Evolutionary conservation across 352 stramenopile species (phyloP).

Genomic region (Pythium sp.): DNA sequence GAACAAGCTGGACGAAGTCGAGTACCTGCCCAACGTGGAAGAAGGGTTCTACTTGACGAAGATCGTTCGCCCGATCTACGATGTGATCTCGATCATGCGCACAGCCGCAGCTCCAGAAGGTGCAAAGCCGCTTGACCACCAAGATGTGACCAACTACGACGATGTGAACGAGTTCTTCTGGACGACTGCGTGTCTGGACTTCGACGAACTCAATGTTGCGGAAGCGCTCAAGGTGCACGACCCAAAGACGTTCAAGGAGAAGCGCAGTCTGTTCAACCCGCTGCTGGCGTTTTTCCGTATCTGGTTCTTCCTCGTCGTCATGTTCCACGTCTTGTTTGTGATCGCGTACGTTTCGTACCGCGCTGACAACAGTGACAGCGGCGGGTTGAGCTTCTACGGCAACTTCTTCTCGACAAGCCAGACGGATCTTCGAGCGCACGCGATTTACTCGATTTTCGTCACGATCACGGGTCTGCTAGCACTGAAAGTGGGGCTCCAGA

Average conservation of each 20-base stretch:
- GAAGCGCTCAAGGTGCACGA: conserved; percentile 56
- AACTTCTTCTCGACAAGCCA: conserved; percentile 52
- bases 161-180: conserved; percentile 91
- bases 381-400: conserved; percentile 58
- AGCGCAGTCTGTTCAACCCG: conserved; percentile 83
- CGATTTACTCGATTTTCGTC: conserved; percentile 69
- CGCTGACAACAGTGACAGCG: conserved; percentile 40
- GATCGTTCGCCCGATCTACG: conserved; percentile 76
- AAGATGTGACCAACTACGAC: conserved; percentile 87
- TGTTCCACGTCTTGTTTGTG: conserved; percentile 66
- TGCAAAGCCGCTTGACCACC: conserved; percentile 59
- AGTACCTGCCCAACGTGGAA: conserved; percentile 43
- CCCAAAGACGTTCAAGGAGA: conserved; percentile 87
- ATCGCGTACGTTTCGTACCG: conserved; percentile 74
- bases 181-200: conserved; percentile 58
- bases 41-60: conserved; percentile 66
- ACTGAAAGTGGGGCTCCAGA: conserved; percentile 69
- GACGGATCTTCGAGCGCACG: conserved; percentile 61
- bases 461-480: conserved; percentile 51
- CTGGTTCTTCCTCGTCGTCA: conserved; percentile 79
- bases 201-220: conserved; percentile 67
- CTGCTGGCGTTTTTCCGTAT: conserved; percentile 80
- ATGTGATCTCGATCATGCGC: conserved; percentile 74
- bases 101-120: conserved; percentile 36
- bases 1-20: conserved; percentile 53